Evolutionary conservation across 2,329 filamentous ascomycete species (phyloP).

Genomic region (Curvularia spicifera): DNA sequence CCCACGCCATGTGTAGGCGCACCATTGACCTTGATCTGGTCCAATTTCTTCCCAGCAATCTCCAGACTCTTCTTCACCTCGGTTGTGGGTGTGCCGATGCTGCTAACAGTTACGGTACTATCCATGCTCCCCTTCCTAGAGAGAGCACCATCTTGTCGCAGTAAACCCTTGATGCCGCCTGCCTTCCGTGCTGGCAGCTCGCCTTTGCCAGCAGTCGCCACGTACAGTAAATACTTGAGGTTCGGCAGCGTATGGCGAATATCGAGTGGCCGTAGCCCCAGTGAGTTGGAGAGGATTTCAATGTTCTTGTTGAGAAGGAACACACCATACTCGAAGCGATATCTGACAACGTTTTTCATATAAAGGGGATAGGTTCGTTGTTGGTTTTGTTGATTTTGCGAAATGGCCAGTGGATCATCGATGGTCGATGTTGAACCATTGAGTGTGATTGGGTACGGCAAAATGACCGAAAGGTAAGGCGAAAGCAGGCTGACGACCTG

Average conservation of each 20-base stretch:
- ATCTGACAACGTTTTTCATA: constrained; percentile 72
- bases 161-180: constrained; percentile 45
- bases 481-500: constrained; percentile 78
- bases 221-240: constrained; percentile 88
- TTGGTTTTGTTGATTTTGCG: constrained; percentile 43
- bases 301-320: constrained; percentile 98
- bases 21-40: constrained; percentile 28
- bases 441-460: constrained; percentile 80
- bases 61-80: constrained; percentile 32
- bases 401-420: constrained; percentile 70
- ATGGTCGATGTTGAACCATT: constrained; percentile 78
- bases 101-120: constrained; percentile 39
- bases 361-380: constrained; percentile 75
- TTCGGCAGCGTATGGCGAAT: constrained; percentile 93
- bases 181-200: constrained; percentile 59
- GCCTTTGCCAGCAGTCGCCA: constrained; percentile 79
- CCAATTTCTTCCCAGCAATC: constrained; percentile 20
- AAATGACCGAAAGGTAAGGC: constrained; percentile 77
- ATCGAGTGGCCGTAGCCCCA: constrained; percentile 82
- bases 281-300: constrained; percentile 67
- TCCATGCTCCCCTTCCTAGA: constrained; percentile 45
- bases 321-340: constrained; percentile 93
- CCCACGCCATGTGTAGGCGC: constrained; percentile 11
- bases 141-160: constrained; percentile 33
- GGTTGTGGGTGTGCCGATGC: constrained; percentile 28